Conservation (phyloP, 371 early-diverging fungal species). For the Lichtheimia hyalospora region DNA sequence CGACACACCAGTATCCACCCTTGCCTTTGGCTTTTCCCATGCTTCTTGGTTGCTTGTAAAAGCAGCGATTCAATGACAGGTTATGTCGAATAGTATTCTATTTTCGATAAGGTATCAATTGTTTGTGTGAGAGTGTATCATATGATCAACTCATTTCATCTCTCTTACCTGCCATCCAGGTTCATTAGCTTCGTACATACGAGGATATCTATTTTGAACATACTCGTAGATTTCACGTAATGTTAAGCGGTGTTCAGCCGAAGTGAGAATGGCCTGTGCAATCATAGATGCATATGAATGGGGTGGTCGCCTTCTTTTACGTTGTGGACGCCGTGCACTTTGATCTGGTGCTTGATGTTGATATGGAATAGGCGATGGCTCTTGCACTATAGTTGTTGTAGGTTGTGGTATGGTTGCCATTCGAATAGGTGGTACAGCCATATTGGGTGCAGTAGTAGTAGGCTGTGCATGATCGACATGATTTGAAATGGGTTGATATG, state of each 20-base stretch:
- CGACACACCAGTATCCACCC: slow-evolving; percentile 57
- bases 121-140: background rate
- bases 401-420: slow-evolving; percentile 3
- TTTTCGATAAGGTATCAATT: slow-evolving; percentile 11
- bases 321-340: slow-evolving; percentile 9
- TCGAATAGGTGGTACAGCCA: background rate
- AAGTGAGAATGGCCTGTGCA: slow-evolving; percentile 58
- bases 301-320: slow-evolving; percentile 58
- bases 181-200: slow-evolving; percentile 53
- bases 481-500: no score
- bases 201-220: slow-evolving; percentile 56
- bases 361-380: no score
- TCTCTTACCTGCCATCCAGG: slow-evolving; percentile 48
- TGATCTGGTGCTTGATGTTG: no score
- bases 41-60: slow-evolving; percentile 60
- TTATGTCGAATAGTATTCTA: slow-evolving; percentile 78
- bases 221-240: slow-evolving; percentile 66
- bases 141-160: no score
- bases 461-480: no score
- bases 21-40: slow-evolving; percentile 47
- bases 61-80: slow-evolving; percentile 69
- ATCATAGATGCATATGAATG: slow-evolving; percentile 67
- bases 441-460: background rate
- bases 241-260: slow-evolving; percentile 48
- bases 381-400: background rate